Evolutionary conservation across 1,284 basidiomycete species (phyloP), one percentile per base, ranked within the genome.

Genomic region (Fomitopsis palustris): DNA sequence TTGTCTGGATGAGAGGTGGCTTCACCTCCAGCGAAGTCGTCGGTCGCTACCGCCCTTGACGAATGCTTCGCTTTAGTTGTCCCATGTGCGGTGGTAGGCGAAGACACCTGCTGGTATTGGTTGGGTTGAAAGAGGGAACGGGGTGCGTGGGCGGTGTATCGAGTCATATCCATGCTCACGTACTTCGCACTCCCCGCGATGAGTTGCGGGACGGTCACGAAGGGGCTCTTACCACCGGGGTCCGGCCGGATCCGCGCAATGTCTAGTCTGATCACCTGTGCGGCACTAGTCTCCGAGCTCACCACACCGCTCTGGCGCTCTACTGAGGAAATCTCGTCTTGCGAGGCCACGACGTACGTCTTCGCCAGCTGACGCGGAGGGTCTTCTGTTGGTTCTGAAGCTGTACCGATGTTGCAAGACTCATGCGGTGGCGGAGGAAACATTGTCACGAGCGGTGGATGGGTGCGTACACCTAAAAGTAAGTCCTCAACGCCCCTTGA

Each of bases 401-500:
- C 45, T n/a, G 17, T 27, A n/a, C 39, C 43, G 31, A 33, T 7
- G 17, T 29, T 14, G 16, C 45, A 47, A 5, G 45, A 47, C 17
- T 27, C 31, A 31, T 47, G 56, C 10, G 61, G 64, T 1, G 55
- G 59, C 9, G 83, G 82, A 31, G 86, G 86, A 67, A 87, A 88
- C 23, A 78, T 78, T 62, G 82, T 75, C 59, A 83, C 75, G 17
- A 87, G 69, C 2, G 86, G 85, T 8, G 83, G 81, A 61, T 86
- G 85, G 0, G 84, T 84, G 9, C 84, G 80, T 25, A 87, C 79
- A 71, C 85, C 87, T 88, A 31, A 14, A 21, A 1, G 23, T 53
- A 57, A 19, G 42, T 31, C 21, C 33, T 43, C n/a, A 54, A 39
- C 56, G 53, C 17, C 7, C 4, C 5, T 12, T 29, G 14, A 29